These are phyloP conservation scores for Colletotrichum viniferum DNA, from an alignment of 2,329 filamentous ascomycete genomes.

Conservation along the genomic window DNA sequence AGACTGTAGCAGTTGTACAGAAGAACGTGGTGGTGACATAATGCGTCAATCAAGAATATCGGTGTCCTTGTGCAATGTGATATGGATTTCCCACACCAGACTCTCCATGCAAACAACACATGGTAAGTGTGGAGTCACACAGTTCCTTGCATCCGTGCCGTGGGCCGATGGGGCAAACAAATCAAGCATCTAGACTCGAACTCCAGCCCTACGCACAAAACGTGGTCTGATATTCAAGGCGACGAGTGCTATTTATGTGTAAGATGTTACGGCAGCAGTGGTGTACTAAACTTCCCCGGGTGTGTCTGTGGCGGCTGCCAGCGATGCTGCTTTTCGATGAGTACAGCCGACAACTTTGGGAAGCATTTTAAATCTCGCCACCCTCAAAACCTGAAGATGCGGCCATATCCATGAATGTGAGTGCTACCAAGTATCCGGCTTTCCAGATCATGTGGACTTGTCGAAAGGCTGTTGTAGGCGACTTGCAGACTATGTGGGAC, in stretches of 20 bases:
- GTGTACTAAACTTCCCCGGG: accelerated
- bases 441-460: background rate
- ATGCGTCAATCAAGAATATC: background rate
- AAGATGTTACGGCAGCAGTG: background rate
- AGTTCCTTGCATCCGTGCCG: background rate
- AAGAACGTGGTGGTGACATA: background rate
- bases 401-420: background rate
- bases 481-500: background rate
- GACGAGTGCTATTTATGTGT: too few species aligned
- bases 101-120: background rate
- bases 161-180: background rate
- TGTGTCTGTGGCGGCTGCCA: background rate
- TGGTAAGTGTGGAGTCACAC: background rate
- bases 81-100: background rate
- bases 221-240: background rate
- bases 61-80: background rate
- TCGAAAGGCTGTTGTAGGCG: background rate
- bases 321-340: background rate
- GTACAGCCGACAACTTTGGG: background rate
- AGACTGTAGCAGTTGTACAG: background rate
- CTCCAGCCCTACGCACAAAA: background rate
- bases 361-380: background rate
- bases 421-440: background rate
- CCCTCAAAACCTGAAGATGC: background rate
- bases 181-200: background rate